phyloP scores from a whole-genome alignment of 768 basidiomycete genomes.

The Lactarius sanguifluus region DNA sequence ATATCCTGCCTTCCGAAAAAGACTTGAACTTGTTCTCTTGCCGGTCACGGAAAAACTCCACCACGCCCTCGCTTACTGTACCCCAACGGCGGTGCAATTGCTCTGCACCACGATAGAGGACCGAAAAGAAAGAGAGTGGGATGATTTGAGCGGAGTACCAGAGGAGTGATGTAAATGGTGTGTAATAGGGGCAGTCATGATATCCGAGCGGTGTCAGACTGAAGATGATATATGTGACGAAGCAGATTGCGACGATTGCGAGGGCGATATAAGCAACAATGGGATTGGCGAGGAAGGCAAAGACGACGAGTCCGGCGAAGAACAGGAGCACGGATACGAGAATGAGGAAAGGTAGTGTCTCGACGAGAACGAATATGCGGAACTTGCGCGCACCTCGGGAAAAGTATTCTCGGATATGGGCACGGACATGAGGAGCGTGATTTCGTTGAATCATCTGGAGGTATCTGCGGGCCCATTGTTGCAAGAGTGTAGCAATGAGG shows the following conservation, averaged over 20 bases:
- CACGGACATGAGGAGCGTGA: not conserved
- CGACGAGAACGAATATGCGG: not conserved
- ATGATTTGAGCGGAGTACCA: not conserved
- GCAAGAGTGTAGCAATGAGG: slow-evolving; percentile 9
- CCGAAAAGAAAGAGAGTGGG: not conserved
- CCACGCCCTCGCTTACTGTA: not conserved
- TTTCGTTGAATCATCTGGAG: slow-evolving; percentile 6
- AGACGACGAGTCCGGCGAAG: slow-evolving; percentile 13
- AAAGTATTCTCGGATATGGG: not conserved
- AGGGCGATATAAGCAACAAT: slow-evolving; percentile 5
- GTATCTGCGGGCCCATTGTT: slow-evolving; percentile 20
- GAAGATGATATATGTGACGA: not conserved
- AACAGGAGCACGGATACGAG: slow-evolving; percentile 12
- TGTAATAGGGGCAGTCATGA: slow-evolving; percentile 20
- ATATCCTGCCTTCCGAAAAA: not conserved
- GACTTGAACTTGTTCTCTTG: not conserved
- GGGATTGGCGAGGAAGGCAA: slow-evolving; percentile 6
- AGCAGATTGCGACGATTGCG: not conserved
- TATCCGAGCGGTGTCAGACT: slow-evolving; percentile 7
- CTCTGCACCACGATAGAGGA: not conserved
- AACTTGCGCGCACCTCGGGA: not conserved
- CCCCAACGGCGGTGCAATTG: not conserved
- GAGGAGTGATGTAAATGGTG: not conserved
- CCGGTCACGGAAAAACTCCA: not conserved
- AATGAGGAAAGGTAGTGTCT: not conserved